Percentiles rank a stretch among this genome's conserved stretches.
phyloP scores from a whole-genome alignment of 1,284 basidiomycete genomes.

The Microbotryum scabiosae region DNA sequence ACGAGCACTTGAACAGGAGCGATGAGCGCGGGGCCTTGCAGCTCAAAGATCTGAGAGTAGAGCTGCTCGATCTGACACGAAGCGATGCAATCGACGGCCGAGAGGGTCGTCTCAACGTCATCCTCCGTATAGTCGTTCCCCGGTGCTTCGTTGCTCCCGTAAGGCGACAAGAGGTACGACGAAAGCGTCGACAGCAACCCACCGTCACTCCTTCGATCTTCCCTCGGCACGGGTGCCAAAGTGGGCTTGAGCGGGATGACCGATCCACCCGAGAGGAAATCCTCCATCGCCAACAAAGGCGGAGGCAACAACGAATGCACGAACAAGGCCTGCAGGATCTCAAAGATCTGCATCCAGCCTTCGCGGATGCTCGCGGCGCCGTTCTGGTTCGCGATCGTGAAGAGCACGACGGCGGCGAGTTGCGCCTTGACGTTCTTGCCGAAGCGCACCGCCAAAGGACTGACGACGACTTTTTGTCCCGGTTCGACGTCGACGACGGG shows the following conservation, averaged over 20 bases:
- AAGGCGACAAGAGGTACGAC: slow-evolving; percentile 94
- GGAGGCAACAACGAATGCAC: slow-evolving; percentile 80
- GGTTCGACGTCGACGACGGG: slow-evolving; percentile 83
- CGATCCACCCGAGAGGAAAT: slow-evolving; percentile 76
- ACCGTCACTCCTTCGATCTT: slow-evolving; percentile 62
- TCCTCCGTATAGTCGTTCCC: slow-evolving; percentile 54
- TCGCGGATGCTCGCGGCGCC: slow-evolving; percentile 78
- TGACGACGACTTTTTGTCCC: slow-evolving; percentile 80
- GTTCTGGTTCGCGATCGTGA: slow-evolving; percentile 96
- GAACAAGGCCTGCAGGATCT: slow-evolving; percentile 96
- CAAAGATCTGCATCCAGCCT: slow-evolving; percentile 90
- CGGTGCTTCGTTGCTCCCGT: slow-evolving; percentile 44
- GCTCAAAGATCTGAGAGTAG: slow-evolving; percentile 70
- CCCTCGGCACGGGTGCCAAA: slow-evolving; percentile 49
- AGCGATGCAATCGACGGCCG: slow-evolving; percentile 88
- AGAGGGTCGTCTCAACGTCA: slow-evolving; percentile 88
- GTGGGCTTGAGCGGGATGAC: slow-evolving; percentile 77
- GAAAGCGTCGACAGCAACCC: slow-evolving; percentile 90
- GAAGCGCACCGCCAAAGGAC: slow-evolving; percentile 83
- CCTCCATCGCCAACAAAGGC: slow-evolving; percentile 90
- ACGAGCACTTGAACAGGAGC: slow-evolving; percentile 80
- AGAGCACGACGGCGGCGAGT: slow-evolving; percentile 90
- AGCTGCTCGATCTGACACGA: slow-evolving; percentile 91
- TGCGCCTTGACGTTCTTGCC: slow-evolving; percentile 94
- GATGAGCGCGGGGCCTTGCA: slow-evolving; percentile 57